phyloP scores from a whole-genome alignment of 2,329 filamentous ascomycete species.

The Cladosporium sp. region DNA sequence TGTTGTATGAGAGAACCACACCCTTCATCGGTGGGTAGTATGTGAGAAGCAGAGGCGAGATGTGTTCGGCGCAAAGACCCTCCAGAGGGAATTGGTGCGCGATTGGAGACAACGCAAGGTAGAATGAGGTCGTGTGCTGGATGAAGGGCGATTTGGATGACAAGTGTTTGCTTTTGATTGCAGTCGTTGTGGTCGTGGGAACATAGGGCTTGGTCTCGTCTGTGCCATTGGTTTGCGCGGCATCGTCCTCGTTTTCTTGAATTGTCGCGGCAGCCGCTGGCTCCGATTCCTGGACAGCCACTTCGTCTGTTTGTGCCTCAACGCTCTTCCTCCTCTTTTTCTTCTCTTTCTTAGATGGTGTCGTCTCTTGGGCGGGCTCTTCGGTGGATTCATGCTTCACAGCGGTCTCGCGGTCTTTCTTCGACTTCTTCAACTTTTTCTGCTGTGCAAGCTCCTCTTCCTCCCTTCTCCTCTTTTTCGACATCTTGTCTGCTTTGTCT shows the following conservation, averaged over 20 bases:
- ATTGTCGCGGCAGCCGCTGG: conserved; percentile 1
- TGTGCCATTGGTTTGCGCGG: conserved; percentile 16
- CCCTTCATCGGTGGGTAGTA: conserved; percentile 73
- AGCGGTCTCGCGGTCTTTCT: conserved; percentile 24
- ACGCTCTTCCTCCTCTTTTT: conserved; percentile 14
- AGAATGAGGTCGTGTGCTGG: conserved; percentile 77
- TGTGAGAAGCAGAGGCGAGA: conserved; percentile 72
- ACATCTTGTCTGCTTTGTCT: conserved; percentile 21
- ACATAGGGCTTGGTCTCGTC: neutral
- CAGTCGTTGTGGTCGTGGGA: conserved; percentile 13
- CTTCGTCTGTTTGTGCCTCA: conserved; percentile 13
- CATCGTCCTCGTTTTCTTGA: neutral
- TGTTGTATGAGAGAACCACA: conserved; percentile 72
- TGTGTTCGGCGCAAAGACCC: conserved; percentile 70
- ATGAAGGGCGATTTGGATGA: conserved; percentile 65
- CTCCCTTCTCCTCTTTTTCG: conserved; percentile 30
- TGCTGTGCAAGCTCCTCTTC: conserved; percentile 5
- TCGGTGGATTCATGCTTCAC: conserved; percentile 23
- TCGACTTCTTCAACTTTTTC: conserved; percentile 41
- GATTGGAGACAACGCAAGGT: conserved; percentile 71
- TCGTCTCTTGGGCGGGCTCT: neutral
- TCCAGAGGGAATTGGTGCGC: conserved; percentile 70
- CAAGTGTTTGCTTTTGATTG: conserved; percentile 11
- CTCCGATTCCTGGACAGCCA: neutral
- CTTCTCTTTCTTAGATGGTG: conserved; percentile 15